Evolutionary conservation across 345 rosid species (phyloP), one percentile per base, ranked within the genome.

Genomic region (Salix caprea): DNA sequence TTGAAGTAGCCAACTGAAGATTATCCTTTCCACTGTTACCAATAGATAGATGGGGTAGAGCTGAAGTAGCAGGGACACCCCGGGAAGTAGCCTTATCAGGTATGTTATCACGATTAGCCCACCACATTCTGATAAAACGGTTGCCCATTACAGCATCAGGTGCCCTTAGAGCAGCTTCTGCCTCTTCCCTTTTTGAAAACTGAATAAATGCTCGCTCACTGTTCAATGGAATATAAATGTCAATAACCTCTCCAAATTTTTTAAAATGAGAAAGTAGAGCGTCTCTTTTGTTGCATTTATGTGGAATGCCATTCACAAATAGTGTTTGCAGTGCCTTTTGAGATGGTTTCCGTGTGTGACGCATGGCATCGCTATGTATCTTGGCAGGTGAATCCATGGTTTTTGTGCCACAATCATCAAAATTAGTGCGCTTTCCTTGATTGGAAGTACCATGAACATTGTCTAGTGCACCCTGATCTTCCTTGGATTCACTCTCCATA

Each of bases 141-240:
- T 96, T 96, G 70, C 98, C 99, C 99, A 96, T 96, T 69, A 96
- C 97, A 81, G 98, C 99, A 90, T 96, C 98, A 79, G 98, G 99
- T 74, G 99, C 88, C 81, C 77, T 86, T 67, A 96, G 86, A 78
- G 98, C 99, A 84, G 98, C 93, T 82, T 96, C 99, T 61, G 98
- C 98, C 78, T 92, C 97, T 84, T 96, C 98, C 73, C 95, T 91
- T 76, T 82, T 94, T 4, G 97, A 93, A 85, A 94, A 96, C 83
- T 96, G 99, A 42, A 96, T 92, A 87, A 94, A 96, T 78, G 99
- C 99, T 70, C 92, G 84, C 71, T 92, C 96, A 81, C 90, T 87
- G 76, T 89, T 92, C 58, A 70, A 7, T 36, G 99, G 99, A 76
- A 92, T 91, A 81, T 87, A 88, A 79, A 96, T 90, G 80, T 96